A percentile compares a stretch with the other conserved stretches of the same genome.
phyloP scores from a whole-genome alignment of 306 rosid species.

The Casuarina glauca region DNA sequence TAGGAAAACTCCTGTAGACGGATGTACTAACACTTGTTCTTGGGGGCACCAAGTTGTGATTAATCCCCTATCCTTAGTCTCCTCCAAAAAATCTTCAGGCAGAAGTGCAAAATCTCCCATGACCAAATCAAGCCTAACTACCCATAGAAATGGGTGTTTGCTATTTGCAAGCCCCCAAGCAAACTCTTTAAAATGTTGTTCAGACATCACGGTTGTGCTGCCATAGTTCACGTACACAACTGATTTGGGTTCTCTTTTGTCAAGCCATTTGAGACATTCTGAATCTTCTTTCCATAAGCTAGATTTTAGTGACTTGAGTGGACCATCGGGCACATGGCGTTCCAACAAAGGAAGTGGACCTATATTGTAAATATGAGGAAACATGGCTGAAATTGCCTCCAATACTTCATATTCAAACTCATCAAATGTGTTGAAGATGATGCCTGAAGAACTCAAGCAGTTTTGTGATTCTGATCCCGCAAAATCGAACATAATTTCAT shows the following conservation, averaged over 20 bases:
- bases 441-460: slow-evolving; percentile 34
- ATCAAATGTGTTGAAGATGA: slow-evolving; percentile 40
- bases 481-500: slow-evolving; percentile 43
- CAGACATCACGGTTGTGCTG: slow-evolving; percentile 35
- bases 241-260: slow-evolving; percentile 30
- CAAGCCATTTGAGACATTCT: slow-evolving; percentile 39
- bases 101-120: slow-evolving; percentile 30
- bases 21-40: slow-evolving; percentile 39
- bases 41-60: slow-evolving; percentile 49
- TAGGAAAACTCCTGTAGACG: slow-evolving; percentile 40
- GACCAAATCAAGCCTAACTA: slow-evolving; percentile 44
- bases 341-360: slow-evolving; percentile 38
- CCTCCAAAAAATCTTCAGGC: slow-evolving; percentile 35
- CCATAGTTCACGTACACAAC: slow-evolving; percentile 49
- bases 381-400: slow-evolving; percentile 31
- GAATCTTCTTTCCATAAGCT: slow-evolving; percentile 48
- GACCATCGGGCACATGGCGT: slow-evolving; percentile 23
- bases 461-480: slow-evolving; percentile 29
- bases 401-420: slow-evolving; percentile 40
- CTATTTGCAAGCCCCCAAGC: slow-evolving; percentile 57
- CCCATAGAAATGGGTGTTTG: slow-evolving; percentile 40
- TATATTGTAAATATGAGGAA: slow-evolving; percentile 36
- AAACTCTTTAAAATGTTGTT: slow-evolving; percentile 38
- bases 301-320: slow-evolving; percentile 22
- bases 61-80: slow-evolving; percentile 39